phyloP scores from a whole-genome alignment of 768 basidiomycete genomes.

The Termitomyces sp. region DNA sequence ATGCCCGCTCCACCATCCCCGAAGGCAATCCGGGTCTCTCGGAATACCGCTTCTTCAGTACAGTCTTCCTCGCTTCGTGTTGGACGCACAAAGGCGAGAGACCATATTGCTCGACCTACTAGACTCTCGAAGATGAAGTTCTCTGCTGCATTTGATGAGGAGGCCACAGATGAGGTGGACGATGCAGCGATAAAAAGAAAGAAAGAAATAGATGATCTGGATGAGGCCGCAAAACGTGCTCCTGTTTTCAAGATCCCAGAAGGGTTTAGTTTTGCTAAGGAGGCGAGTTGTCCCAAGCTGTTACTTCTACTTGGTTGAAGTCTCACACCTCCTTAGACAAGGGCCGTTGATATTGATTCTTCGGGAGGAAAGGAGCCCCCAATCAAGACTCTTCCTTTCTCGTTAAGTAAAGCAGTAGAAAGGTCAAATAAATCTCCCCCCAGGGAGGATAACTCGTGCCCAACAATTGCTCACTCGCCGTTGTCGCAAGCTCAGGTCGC shows the following conservation, averaged over 20 bases:
- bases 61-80: slow-evolving; percentile 58
- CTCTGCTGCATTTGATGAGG: slow-evolving; percentile 60
- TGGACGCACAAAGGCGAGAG: slow-evolving; percentile 54
- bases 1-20: slow-evolving; percentile 18
- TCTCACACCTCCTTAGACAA: slow-evolving; percentile 19
- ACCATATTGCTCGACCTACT: slow-evolving; percentile 56
- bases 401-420: slow-evolving; percentile 36
- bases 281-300: slow-evolving; percentile 30
- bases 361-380: slow-evolving; percentile 60
- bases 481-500: neutral
- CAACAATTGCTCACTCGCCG: neutral
- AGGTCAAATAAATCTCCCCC: slow-evolving; percentile 15
- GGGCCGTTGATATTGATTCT: slow-evolving; percentile 32
- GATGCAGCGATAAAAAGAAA: slow-evolving; percentile 23
- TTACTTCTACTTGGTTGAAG: neutral
- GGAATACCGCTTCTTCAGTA: slow-evolving; percentile 17
- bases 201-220: slow-evolving; percentile 41
- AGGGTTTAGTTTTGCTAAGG: slow-evolving; percentile 65
- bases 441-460: neutral
- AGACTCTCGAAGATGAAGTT: slow-evolving; percentile 47
- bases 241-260: slow-evolving; percentile 57
- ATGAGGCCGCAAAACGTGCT: slow-evolving; percentile 49
- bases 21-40: slow-evolving; percentile 28
- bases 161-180: slow-evolving; percentile 40
- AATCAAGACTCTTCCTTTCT: slow-evolving; percentile 59